A percentile compares a stretch with the other conserved stretches of the same genome.
These are phyloP conservation scores for Metschnikowia peoriensis DNA, from an alignment of 805 yeast species.

Conservation along the genomic window DNA sequence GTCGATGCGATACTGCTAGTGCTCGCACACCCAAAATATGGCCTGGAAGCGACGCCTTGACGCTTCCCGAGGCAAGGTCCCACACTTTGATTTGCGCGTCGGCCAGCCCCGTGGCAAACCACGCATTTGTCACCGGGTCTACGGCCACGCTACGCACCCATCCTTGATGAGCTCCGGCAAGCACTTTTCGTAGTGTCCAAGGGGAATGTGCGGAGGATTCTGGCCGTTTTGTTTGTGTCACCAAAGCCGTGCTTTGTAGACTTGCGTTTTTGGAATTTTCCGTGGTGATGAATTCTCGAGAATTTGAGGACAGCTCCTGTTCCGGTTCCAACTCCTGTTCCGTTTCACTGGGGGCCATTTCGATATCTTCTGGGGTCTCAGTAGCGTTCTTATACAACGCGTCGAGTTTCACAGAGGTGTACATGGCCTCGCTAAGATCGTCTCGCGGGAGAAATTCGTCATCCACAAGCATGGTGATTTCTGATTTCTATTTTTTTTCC, in stretches of 20 bases:
- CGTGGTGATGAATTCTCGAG: no score
- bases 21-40: slow-evolving; percentile 89
- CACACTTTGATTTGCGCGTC: slow-evolving; percentile 89
- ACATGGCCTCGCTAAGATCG: slow-evolving; percentile 31
- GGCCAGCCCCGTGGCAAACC: slow-evolving; percentile 90
- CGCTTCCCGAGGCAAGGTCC: slow-evolving; percentile 73
- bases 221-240: background rate
- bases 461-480: slow-evolving; percentile 2
- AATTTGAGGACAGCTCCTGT: background rate
- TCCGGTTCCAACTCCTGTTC: background rate
- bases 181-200: slow-evolving; percentile 71
- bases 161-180: slow-evolving; percentile 84
- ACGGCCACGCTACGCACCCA: slow-evolving; percentile 83
- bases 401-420: slow-evolving; percentile 29
- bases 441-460: slow-evolving; percentile 28
- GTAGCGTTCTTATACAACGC: slow-evolving; percentile 13
- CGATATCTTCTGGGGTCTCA: background rate
- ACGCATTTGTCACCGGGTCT: slow-evolving; percentile 78
- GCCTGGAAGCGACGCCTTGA: slow-evolving; percentile 80
- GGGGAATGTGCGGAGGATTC: slow-evolving; percentile 1
- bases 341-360: background rate
- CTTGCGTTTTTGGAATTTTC: no score
- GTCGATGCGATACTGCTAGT: slow-evolving; percentile 65
- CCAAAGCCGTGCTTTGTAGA: background rate
- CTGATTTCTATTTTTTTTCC: background rate